Conservation (phyloP, 2,329 filamentous ascomycete species). For the Trichoderma koningii region DNA sequence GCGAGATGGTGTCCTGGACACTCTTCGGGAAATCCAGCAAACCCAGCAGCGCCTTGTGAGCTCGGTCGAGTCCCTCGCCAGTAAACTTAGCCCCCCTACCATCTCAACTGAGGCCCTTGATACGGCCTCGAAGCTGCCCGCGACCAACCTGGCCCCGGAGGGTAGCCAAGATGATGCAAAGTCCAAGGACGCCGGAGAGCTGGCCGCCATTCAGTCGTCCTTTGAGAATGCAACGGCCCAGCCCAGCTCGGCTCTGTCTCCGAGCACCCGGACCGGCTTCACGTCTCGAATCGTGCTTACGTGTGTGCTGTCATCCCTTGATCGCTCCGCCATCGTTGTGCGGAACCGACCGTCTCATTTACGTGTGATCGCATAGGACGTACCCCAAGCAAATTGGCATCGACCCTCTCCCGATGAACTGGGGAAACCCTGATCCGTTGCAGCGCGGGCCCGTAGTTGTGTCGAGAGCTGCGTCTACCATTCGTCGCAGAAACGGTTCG, state of each 20-base stretch:
- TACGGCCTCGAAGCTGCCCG: slow-evolving; percentile 16
- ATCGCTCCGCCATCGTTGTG: neutral
- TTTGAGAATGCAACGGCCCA: slow-evolving; percentile 13
- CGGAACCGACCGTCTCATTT: neutral
- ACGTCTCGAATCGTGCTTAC: slow-evolving; percentile 59
- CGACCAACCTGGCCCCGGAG: slow-evolving; percentile 1
- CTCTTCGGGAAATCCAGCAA: slow-evolving; percentile 46
- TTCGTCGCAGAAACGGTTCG: slow-evolving; percentile 78
- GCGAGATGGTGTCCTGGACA: slow-evolving; percentile 34
- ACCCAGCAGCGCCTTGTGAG: slow-evolving; percentile 46
- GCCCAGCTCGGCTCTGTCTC: slow-evolving; percentile 32
- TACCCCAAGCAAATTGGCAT: slow-evolving; percentile 95
- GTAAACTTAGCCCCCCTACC: slow-evolving; percentile 33
- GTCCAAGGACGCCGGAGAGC: neutral
- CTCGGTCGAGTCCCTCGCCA: slow-evolving; percentile 45
- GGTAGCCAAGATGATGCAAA: neutral
- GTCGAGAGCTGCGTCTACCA: slow-evolving; percentile 72
- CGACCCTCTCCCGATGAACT: slow-evolving; percentile 83
- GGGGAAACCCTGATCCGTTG: slow-evolving; percentile 76
- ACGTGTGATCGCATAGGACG: slow-evolving; percentile 52
- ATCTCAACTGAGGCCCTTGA: slow-evolving; percentile 24
- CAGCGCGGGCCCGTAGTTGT: slow-evolving; percentile 87
- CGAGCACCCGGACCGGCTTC: slow-evolving; percentile 48
- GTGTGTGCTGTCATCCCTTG: slow-evolving; percentile 39
- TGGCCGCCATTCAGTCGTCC: neutral